Conservation (phyloP, 2,329 filamentous ascomycete genomes). For the Fusarium irregulare region DNA sequence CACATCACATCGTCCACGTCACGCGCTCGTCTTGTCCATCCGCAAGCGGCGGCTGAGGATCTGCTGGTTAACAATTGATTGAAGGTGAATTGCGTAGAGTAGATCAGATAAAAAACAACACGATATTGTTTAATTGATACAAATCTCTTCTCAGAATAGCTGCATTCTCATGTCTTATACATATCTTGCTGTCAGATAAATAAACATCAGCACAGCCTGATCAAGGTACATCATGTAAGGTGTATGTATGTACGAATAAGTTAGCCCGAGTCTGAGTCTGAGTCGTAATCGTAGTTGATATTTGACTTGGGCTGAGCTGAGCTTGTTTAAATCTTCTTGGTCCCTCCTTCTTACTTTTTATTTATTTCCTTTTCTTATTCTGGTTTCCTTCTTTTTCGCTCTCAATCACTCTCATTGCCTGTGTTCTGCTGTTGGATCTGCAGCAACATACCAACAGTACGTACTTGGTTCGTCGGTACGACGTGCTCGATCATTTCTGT, state of each 20-base stretch:
- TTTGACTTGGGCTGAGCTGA: slow-evolving; percentile 4
- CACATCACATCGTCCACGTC: slow-evolving; percentile 26
- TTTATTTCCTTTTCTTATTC: neutral
- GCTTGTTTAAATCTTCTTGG: slow-evolving; percentile 23
- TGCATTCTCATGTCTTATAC: neutral
- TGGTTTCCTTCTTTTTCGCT: neutral
- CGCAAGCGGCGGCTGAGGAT: slow-evolving; percentile 23
- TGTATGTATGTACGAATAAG: slow-evolving; percentile 6
- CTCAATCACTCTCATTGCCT: slow-evolving; percentile 1
- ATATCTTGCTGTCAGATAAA: too few relatives aligned
- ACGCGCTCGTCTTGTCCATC: slow-evolving; percentile 16
- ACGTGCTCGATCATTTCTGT: slow-evolving; percentile 10
- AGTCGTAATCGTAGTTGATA: slow-evolving; percentile 30
- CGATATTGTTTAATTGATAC: neutral
- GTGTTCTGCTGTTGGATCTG: slow-evolving; percentile 2
- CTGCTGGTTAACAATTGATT: neutral
- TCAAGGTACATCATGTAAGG: neutral
- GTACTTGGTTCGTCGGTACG: neutral
- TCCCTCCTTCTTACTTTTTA: slow-evolving; percentile 5
- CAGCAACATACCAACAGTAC: neutral
- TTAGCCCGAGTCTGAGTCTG: slow-evolving; percentile 15
- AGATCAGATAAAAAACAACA: neutral
- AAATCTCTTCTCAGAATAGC: neutral
- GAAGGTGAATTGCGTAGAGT: neutral
- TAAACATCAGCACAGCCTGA: slow-evolving; percentile 23